Evolutionary conservation across 768 basidiomycete genomes (phyloP).

Genomic region (Paxillus involutus): DNA sequence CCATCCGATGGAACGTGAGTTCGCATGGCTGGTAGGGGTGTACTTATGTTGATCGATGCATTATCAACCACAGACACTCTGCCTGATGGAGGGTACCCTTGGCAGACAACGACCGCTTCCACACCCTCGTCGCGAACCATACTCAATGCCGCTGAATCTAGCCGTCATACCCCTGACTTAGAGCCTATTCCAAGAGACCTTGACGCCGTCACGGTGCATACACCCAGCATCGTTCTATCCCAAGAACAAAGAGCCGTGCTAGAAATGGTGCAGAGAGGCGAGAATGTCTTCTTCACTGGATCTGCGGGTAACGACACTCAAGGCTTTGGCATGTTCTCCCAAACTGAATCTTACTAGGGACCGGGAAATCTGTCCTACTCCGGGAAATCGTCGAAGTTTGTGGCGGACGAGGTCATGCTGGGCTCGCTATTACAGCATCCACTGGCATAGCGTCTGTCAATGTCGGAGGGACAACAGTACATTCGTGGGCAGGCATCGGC

Average conservation of each 20-base stretch:
- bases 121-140: background rate
- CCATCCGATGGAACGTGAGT: conserved; percentile 17
- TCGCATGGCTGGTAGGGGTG: background rate
- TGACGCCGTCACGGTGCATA: background rate
- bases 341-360: conserved; percentile 41
- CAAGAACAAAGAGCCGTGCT: conserved; percentile 52
- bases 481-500: conserved; percentile 82
- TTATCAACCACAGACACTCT: conserved; percentile 5
- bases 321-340: background rate
- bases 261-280: conserved; percentile 51
- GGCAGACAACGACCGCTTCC: background rate
- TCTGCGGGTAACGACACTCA: conserved; percentile 54
- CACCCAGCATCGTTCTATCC: conserved; percentile 41
- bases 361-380: conserved; percentile 82
- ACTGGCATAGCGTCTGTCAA: conserved; percentile 81
- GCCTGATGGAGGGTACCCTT: background rate
- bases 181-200: background rate
- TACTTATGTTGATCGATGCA: background rate
- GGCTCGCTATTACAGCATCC: conserved; percentile 76
- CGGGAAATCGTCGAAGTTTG: conserved; percentile 65
- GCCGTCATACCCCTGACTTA: background rate
- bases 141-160: background rate
- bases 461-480: conserved; percentile 79
- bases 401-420: conserved; percentile 33
- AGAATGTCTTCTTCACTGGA: conserved; percentile 84